Percentiles rank a stretch among this genome's conserved stretches.
These are phyloP conservation scores for Ceratobasidium sp. DNA, from an alignment of 1,284 basidiomycete species.

Conservation along the genomic window DNA sequence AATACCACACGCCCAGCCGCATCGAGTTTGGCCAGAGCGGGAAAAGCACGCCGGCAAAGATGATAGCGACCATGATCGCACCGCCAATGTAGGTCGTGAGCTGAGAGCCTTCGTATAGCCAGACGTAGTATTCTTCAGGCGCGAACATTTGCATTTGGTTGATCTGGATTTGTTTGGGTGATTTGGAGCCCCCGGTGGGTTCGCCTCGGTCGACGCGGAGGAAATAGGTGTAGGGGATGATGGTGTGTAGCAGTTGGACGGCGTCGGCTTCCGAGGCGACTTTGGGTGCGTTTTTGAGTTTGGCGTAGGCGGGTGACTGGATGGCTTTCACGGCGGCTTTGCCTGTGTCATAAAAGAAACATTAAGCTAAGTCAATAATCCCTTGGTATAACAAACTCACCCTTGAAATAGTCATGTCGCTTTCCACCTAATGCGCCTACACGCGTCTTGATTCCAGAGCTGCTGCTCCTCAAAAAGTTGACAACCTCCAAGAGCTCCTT, in stretches of 20 bases:
- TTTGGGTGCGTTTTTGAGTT: slow-evolving; percentile 82
- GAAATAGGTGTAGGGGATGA: slow-evolving; percentile 91
- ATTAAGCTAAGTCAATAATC: too few species aligned
- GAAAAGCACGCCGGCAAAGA: slow-evolving; percentile 99
- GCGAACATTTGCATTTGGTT: slow-evolving; percentile 85
- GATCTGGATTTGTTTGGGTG: slow-evolving; percentile 86
- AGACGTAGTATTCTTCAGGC: slow-evolving; percentile 89
- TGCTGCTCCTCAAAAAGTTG: slow-evolving; percentile 86
- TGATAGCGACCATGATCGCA: slow-evolving; percentile 90
- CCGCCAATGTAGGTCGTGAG: slow-evolving; percentile 95
- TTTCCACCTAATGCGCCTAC: slow-evolving; percentile 95
- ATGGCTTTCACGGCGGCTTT: slow-evolving; percentile 94
- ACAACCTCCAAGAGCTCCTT: slow-evolving; percentile 84
- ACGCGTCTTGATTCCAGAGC: slow-evolving; percentile 89
- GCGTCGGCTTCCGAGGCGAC: slow-evolving; percentile 87
- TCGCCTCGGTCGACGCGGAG: slow-evolving; percentile 87
- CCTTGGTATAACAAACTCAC: too few species aligned
- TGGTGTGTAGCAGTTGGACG: slow-evolving; percentile 72
- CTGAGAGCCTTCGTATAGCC: slow-evolving; percentile 97
- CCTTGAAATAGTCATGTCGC: slow-evolving; percentile 98
- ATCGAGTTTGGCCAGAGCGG: slow-evolving; percentile 96
- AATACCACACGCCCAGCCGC: slow-evolving; percentile 97
- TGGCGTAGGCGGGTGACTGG: slow-evolving; percentile 90
- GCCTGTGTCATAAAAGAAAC: slow-evolving; percentile 61
- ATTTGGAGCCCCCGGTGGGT: slow-evolving; percentile 75